Conservation (phyloP, 495 filamentous ascomycete genomes). For the Tuber magnatum region DNA sequence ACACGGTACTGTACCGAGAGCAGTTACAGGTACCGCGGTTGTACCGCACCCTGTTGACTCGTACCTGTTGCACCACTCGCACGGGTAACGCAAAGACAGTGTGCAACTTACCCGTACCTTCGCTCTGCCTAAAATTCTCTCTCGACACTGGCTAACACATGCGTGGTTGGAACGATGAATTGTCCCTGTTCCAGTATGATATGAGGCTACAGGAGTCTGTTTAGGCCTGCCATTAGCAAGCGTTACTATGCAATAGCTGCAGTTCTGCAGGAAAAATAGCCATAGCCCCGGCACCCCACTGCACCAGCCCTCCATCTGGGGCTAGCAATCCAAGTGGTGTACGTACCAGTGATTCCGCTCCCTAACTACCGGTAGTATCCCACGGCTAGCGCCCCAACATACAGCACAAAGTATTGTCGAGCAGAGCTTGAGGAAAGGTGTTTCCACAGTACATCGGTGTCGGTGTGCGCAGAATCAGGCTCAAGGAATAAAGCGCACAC, state of each 20-base stretch:
- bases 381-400: not conserved
- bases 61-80: not conserved
- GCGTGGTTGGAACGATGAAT: not conserved
- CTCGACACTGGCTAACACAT: not conserved
- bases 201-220: not conserved
- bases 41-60: not conserved
- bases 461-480: not conserved
- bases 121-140: not conserved
- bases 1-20: not conserved
- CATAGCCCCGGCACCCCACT: not conserved
- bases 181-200: not conserved
- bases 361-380: not conserved
- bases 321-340: not conserved
- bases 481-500: not conserved
- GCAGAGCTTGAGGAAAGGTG: not conserved
- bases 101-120: not conserved
- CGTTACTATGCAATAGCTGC: not conserved
- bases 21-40: too few relatives aligned
- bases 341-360: not conserved
- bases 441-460: not conserved
- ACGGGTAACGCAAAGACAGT: not conserved
- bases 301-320: not conserved
- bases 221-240: not conserved
- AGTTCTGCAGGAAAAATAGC: not conserved
- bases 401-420: not conserved